A percentile compares a stretch with the other conserved stretches of the same genome.
phyloP scores from a whole-genome alignment of 2,329 filamentous ascomycete species.

The Lecanicillium sp. region DNA sequence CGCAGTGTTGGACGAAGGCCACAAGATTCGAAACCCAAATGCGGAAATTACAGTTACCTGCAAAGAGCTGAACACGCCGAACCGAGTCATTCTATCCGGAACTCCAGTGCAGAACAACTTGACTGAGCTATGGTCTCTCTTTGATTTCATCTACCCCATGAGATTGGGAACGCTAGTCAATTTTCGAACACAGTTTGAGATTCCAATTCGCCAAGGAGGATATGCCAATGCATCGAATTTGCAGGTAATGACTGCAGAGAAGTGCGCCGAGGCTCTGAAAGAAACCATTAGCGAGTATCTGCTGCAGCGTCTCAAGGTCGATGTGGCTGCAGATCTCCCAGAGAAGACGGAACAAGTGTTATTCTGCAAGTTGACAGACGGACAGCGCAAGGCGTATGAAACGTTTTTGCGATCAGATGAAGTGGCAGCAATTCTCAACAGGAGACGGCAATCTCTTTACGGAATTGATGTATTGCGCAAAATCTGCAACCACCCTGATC shows the following conservation, averaged over 20 bases:
- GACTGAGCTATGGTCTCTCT: conserved; percentile 90
- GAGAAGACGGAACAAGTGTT: conserved; percentile 95
- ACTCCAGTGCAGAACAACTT: conserved; percentile 98
- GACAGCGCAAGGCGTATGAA: conserved; percentile 74
- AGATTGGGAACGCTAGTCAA: conserved; percentile 83
- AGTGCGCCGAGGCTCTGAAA: conserved; percentile 88
- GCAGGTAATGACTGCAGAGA: conserved; percentile 88
- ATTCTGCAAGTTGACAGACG: conserved; percentile 79
- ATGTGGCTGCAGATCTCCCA: conserved; percentile 87
- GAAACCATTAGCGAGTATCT: conserved; percentile 91
- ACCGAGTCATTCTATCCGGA: conserved; percentile 87
- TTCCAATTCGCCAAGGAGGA: conserved; percentile 85
- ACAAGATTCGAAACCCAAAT: conserved; percentile 96
- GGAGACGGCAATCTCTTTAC: conserved; percentile 70
- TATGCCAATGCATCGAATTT: conserved; percentile 93
- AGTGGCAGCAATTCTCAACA: conserved; percentile 71
- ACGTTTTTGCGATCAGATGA: conserved; percentile 75
- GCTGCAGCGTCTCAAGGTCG: conserved; percentile 83
- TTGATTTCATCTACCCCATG: conserved; percentile 98
- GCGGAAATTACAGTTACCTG: conserved; percentile 90
- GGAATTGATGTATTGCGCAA: conserved; percentile 91
- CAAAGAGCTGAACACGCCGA: conserved; percentile 85
- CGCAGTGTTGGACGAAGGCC: conserved; percentile 90
- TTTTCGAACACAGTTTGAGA: conserved; percentile 86
- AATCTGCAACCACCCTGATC: conserved; percentile 94